Conservation (phyloP, 257 asterid species). For the Forsythia suspensa region DNA sequence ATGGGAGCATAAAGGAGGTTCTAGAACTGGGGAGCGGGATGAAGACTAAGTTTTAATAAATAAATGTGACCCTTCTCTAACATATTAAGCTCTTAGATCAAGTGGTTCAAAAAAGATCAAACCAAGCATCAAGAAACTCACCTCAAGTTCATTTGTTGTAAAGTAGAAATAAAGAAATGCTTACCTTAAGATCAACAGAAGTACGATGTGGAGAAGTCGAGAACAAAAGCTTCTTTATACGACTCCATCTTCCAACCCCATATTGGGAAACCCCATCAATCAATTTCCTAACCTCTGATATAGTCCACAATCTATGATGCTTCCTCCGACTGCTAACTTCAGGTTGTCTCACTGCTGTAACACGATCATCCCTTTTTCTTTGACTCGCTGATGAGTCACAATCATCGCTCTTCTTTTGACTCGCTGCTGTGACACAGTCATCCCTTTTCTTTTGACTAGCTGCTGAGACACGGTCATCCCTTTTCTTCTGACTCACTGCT, state of each 20-base stretch:
- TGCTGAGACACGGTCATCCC: slow-evolving; percentile 20
- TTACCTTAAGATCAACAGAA: slow-evolving; percentile 92
- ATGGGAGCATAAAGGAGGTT: no score
- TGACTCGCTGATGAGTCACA: background rate
- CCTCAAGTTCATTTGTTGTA: background rate
- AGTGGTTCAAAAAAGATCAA: background rate
- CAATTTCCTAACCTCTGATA: slow-evolving; percentile 74
- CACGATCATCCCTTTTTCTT: slow-evolving; percentile 18
- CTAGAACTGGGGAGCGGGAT: background rate
- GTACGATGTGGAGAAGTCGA: slow-evolving; percentile 82
- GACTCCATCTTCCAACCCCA: slow-evolving; percentile 97
- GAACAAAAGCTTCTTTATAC: slow-evolving; percentile 77
- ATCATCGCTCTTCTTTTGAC: slow-evolving; percentile 23
- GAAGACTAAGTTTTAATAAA: background rate
- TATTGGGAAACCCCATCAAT: slow-evolving; percentile 86
- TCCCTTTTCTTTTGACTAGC: slow-evolving; percentile 27
- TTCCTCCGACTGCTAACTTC: slow-evolving; percentile 62
- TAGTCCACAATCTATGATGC: slow-evolving; percentile 86
- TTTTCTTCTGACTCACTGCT: slow-evolving; percentile 31
- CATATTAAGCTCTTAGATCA: background rate
- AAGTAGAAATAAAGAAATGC: background rate
- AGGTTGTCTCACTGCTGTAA: slow-evolving; percentile 27
- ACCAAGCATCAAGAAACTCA: background rate
- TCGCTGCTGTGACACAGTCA: slow-evolving; percentile 2
- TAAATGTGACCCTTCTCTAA: no score